A percentile compares a stretch with the other conserved stretches of the same genome.
phyloP scores from a whole-genome alignment of 2,329 filamentous ascomycete species.

The Botrytis fabae region DNA sequence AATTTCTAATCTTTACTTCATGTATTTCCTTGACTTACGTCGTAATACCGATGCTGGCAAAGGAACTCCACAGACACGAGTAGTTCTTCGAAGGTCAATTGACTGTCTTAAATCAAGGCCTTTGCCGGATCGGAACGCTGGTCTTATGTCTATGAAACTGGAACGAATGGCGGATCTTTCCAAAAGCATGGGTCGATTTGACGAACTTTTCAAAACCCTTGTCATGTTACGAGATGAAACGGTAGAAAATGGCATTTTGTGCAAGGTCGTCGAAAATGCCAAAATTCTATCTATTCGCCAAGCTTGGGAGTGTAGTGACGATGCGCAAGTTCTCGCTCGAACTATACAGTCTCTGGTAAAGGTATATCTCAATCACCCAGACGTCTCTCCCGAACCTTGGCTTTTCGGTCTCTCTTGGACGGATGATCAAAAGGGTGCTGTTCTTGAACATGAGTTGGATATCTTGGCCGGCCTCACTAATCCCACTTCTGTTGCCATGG shows the following conservation, averaged over 20 bases:
- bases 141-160: constrained; percentile 62
- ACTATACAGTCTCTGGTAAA: constrained; percentile 61
- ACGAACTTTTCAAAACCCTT: constrained; percentile 60
- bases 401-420: constrained; percentile 40
- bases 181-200: constrained; percentile 52
- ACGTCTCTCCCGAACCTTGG: constrained; percentile 52
- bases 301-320: constrained; percentile 55
- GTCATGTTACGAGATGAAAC: constrained; percentile 62
- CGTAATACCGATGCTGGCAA: constrained; percentile 47
- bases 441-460: constrained; percentile 61
- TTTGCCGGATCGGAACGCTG: constrained; percentile 56
- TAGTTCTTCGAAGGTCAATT: constrained; percentile 61
- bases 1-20: constrained; percentile 71
- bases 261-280: constrained; percentile 53
- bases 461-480: constrained; percentile 40
- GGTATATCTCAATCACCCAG: constrained; percentile 58
- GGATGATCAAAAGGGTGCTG: constrained; percentile 55
- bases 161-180: constrained; percentile 66
- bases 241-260: constrained; percentile 58
- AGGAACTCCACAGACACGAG: constrained; percentile 50
- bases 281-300: constrained; percentile 50
- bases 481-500: constrained; percentile 20
- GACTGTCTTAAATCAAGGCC: constrained; percentile 59
- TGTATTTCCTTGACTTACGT: constrained; percentile 55
- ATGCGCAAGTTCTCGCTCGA: constrained; percentile 56